Conservation (phyloP, 2,329 filamentous ascomycete species). For the Zasmidium cellare region DNA sequence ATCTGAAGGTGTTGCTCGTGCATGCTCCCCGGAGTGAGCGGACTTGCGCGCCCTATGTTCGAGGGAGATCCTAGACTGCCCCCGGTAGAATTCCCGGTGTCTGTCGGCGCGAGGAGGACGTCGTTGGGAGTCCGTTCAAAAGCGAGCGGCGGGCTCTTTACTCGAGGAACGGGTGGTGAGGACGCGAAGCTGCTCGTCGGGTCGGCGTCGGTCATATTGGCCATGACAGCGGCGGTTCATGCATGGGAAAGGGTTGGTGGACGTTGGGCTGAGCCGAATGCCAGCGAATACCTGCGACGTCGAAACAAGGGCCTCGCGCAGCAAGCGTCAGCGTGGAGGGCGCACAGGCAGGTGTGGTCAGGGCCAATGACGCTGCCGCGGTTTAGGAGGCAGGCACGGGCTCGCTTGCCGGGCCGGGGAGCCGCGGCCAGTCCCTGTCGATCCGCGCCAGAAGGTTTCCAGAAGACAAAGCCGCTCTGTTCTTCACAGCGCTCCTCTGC, state of each 20-base stretch:
- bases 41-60: conserved; percentile 24
- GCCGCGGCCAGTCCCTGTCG: background rate
- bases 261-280: background rate
- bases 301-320: background rate
- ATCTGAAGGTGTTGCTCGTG: conserved; percentile 30
- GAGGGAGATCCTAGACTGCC: conserved; percentile 15
- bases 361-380: background rate
- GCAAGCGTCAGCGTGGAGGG: background rate
- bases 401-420: background rate
- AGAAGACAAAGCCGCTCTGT: background rate
- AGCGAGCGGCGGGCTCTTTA: conserved; percentile 37
- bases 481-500: background rate
- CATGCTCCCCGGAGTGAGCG: conserved; percentile 18
- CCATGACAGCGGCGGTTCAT: background rate
- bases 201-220: background rate
- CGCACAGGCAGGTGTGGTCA: background rate
- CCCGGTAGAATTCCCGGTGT: conserved; percentile 7
- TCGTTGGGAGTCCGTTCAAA: conserved; percentile 38
- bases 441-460: background rate
- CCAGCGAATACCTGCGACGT: too few relatives aligned
- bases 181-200: background rate
- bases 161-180: conserved; percentile 14
- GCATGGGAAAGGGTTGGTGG: background rate
- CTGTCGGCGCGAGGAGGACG: conserved; percentile 29
- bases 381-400: background rate